A percentile compares a stretch with the other conserved stretches of the same genome.
These are phyloP conservation scores for Phaeotremella fagi DNA, from an alignment of 768 basidiomycete genomes.

Conservation along the genomic window DNA sequence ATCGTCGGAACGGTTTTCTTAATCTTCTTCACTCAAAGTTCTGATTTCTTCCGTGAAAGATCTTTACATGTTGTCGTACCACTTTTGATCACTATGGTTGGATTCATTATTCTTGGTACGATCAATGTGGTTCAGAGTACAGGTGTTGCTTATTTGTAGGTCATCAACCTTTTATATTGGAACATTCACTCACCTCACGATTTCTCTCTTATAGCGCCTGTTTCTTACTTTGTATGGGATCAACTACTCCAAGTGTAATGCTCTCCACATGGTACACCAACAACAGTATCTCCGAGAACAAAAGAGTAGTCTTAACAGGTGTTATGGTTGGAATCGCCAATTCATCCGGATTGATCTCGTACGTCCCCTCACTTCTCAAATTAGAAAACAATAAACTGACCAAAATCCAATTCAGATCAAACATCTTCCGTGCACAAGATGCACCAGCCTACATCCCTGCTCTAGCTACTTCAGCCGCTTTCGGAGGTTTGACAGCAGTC, in stretches of 20 bases:
- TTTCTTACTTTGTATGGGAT: conserved; percentile 56
- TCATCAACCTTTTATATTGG: too few species aligned
- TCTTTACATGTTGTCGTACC: conserved; percentile 16
- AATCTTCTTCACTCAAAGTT: conserved; percentile 54
- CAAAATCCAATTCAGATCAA: conserved; percentile 18
- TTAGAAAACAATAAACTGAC: background rate
- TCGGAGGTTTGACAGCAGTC: conserved; percentile 54
- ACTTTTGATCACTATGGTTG: conserved; percentile 19
- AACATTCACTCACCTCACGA: too few species aligned
- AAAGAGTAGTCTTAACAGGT: conserved; percentile 54
- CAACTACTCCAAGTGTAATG: conserved; percentile 17
- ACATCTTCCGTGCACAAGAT: conserved; percentile 56
- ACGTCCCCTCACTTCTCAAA: background rate
- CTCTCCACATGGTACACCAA: conserved; percentile 52
- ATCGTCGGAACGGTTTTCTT: conserved; percentile 55
- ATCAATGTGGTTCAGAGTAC: conserved; percentile 52
- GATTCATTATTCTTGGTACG: conserved; percentile 49
- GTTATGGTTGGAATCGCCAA: conserved; percentile 55
- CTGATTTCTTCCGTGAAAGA: conserved; percentile 53
- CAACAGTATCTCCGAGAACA: conserved; percentile 55
- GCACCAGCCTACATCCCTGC: conserved; percentile 56
- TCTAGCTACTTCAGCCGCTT: conserved; percentile 54
- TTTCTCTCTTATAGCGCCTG: conserved; percentile 47
- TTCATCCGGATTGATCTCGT: background rate
- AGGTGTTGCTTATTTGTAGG: conserved; percentile 53